phyloP scores from a whole-genome alignment of 768 basidiomycete genomes.

The Amanita molliuscula region DNA sequence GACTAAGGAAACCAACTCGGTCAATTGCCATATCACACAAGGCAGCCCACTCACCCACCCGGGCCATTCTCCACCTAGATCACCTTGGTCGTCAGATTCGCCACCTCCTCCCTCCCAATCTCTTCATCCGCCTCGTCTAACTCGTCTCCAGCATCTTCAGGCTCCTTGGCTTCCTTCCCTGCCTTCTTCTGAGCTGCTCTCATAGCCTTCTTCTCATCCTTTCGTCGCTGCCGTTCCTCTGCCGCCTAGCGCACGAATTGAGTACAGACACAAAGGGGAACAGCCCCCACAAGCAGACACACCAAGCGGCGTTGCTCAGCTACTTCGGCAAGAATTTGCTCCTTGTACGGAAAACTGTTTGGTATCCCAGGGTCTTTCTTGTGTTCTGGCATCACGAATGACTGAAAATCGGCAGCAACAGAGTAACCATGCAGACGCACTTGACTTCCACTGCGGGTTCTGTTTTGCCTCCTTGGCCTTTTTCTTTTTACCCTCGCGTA shows the following conservation, averaged over 20 bases:
- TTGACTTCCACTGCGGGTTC: conserved; percentile 81
- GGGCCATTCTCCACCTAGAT: conserved; percentile 7
- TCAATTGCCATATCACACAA: too few relatives aligned
- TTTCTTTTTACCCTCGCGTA: conserved; percentile 70
- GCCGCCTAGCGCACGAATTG: conserved; percentile 36
- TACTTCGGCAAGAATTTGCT: conserved; percentile 86
- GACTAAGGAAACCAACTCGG: too few relatives aligned
- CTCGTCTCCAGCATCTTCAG: conserved; percentile 2
- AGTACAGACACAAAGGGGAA: not conserved
- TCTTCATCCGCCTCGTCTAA: conserved; percentile 27
- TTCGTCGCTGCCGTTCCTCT: conserved; percentile 65
- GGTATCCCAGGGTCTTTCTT: conserved; percentile 91
- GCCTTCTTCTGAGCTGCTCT: conserved; percentile 9
- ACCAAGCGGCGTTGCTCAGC: conserved; percentile 73
- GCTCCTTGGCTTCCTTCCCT: conserved; percentile 14
- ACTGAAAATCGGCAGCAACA: not conserved
- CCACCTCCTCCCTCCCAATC: conserved; percentile 38
- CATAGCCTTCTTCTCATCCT: conserved; percentile 50
- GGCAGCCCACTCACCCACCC: too few relatives aligned
- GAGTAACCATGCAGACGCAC: conserved; percentile 33
- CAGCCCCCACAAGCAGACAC: conserved; percentile 13
- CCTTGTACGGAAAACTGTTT: conserved; percentile 89
- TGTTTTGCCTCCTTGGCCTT: conserved; percentile 64
- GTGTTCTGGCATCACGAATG: conserved; percentile 37
- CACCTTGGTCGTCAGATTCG: conserved; percentile 32